Evolutionary conservation across 2,329 filamentous ascomycete genomes (phyloP).

Genomic region (Didymella lethalis): DNA sequence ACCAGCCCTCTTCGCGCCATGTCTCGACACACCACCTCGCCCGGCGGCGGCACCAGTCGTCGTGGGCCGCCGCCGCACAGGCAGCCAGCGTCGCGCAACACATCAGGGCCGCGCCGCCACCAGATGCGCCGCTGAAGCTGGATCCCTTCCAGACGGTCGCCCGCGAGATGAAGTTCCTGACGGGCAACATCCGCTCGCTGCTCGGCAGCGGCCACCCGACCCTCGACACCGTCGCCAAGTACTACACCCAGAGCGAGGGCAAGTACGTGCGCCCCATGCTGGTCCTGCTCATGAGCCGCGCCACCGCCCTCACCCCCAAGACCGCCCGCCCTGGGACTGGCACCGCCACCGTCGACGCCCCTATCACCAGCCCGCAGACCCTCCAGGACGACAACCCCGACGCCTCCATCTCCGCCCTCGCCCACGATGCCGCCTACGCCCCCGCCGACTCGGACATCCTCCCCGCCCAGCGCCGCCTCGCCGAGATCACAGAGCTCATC

Average conservation of each 20-base stretch:
- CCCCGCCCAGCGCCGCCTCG: conserved; percentile 89
- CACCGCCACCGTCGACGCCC: conserved; percentile 59
- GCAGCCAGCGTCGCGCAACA: conserved; percentile 69
- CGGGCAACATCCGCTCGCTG: conserved; percentile 91
- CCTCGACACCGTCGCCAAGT: conserved; percentile 93
- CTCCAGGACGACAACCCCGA: conserved; percentile 81
- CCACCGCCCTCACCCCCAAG: conserved; percentile 81
- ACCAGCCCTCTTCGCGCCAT: conserved; percentile 35
- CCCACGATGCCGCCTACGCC: conserved; percentile 57
- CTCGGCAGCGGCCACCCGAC: conserved; percentile 93
- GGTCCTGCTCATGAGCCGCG: conserved; percentile 94
- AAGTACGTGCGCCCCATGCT: conserved; percentile 96
- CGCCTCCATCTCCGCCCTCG: conserved; percentile 52
- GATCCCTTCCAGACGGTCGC: conserved; percentile 90
- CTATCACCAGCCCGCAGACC: conserved; percentile 67
- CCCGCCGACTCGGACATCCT: conserved; percentile 73
- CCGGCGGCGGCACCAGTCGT: conserved; percentile 64
- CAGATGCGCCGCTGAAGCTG: conserved; percentile 73
- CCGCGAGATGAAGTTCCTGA: conserved; percentile 96
- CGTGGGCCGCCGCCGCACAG: conserved; percentile 71
- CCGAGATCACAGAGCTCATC: conserved; percentile 96
- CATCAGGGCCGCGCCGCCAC: conserved; percentile 69
- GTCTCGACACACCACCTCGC: conserved; percentile 46
- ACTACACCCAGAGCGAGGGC: conserved; percentile 95
- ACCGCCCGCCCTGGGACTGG: conserved; percentile 28